These are phyloP conservation scores for Yarrowia galli DNA, from an alignment of 1,139 yeast species.

Conservation along the genomic window DNA sequence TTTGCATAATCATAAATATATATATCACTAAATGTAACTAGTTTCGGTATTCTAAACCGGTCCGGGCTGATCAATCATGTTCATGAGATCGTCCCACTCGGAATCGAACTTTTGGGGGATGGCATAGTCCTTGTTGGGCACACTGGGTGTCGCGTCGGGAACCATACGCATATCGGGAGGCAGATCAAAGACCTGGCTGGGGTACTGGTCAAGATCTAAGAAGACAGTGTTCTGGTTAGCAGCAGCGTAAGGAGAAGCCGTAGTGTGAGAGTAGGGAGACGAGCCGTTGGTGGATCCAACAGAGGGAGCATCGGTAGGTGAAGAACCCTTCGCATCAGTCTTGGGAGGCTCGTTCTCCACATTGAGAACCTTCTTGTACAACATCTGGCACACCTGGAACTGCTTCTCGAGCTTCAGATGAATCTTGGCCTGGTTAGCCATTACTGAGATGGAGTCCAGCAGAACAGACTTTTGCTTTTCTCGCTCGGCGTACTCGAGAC, in stretches of 20 bases:
- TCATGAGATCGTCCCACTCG: slow-evolving; percentile 36
- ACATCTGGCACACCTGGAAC: slow-evolving; percentile 45
- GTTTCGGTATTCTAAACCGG: not conserved
- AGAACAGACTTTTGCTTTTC: slow-evolving; percentile 28
- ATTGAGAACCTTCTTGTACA: slow-evolving; percentile 40
- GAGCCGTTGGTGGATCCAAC: slow-evolving; percentile 11
- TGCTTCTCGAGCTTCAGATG: slow-evolving; percentile 33
- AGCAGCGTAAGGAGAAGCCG: slow-evolving; percentile 29
- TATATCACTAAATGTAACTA: not conserved
- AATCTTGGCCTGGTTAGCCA: slow-evolving; percentile 33
- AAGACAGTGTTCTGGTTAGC: slow-evolving; percentile 35
- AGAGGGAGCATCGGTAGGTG: slow-evolving; percentile 7
- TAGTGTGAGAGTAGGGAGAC: slow-evolving; percentile 14
- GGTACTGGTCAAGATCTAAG: slow-evolving; percentile 14
- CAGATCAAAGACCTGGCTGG: slow-evolving; percentile 28
- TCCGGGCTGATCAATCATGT: slow-evolving; percentile 32
- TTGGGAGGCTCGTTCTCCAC: slow-evolving; percentile 41
- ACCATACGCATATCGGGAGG: slow-evolving; percentile 29
- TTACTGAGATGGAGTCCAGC: slow-evolving; percentile 13
- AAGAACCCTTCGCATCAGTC: not conserved
- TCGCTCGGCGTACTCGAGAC: slow-evolving; percentile 9
- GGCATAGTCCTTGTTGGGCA: slow-evolving; percentile 29
- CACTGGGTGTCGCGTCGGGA: slow-evolving; percentile 10
- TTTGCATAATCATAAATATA: not conserved
- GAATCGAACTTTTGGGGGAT: slow-evolving; percentile 32